Base-by-base conservation (phyloP, 179 eudicot genomes). In the Silene vulgaris region DNA sequence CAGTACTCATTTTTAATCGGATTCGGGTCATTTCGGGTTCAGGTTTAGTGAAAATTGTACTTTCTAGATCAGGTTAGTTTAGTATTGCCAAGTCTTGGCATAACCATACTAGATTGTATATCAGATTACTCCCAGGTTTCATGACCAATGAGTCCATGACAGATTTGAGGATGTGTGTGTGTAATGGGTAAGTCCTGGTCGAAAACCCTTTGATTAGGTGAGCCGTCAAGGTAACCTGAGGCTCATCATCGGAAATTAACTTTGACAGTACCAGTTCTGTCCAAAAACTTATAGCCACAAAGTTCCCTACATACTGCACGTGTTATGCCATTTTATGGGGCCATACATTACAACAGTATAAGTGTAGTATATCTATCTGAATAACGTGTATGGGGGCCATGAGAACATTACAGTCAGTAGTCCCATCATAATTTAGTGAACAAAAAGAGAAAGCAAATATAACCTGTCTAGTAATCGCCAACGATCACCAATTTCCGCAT, bases 401-500 rank as follows among this genome's bases (percentile, higher is more conserved):
- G 26, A 32, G 35, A 45, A 45, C 57, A 40, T 61, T 28, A 17
- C 54, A 17, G 62, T 65, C 52, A 11, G 63, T 5, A 30, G 20
- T 9, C 28, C 16, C 26, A 45, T 45, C 52, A 9, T 45, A 21
- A 21, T 11, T 37, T 45, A 28, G 32, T 67, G 54, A 43, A 32
- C 63, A 28, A 19, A 17, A 8, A 48, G 28, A 26, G 40, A 52
- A 35, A n/a, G 72, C 14, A 7, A 57, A 8, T 45, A 21, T 13
- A 72, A 96, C 99, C 96, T 89, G 82, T 96, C 99, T 69, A 96
- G 97, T 68, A 96, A 80, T 62, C 92, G 83, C 95, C 93, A 93
- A 52, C 90, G 86, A 70, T 93, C 92, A 61, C 99, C 99, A 80
- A 96, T 96, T 79, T 88, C 85, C 11, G 92, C 93, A 89, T 93